Evolutionary conservation across 2,329 filamentous ascomycete species (phyloP).

Genomic region (Huntiella savannae): DNA sequence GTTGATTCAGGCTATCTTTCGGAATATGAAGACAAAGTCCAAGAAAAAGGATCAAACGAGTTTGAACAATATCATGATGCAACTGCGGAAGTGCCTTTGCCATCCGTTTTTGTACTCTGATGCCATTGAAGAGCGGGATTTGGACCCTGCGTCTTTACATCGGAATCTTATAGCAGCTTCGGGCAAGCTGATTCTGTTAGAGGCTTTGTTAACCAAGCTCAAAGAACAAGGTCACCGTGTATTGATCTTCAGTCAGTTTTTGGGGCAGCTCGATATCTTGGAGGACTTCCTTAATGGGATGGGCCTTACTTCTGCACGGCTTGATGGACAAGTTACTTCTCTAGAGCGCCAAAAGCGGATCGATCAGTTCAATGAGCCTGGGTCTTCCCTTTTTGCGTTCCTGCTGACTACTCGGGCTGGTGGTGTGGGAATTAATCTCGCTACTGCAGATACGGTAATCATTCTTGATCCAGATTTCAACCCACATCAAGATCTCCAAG

Average conservation of each 20-base stretch:
- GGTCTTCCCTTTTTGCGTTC: conserved; percentile 74
- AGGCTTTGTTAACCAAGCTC: conserved; percentile 73
- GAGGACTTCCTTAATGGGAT: conserved; percentile 79
- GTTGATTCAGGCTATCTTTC: conserved; percentile 73
- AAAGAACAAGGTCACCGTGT: conserved; percentile 74
- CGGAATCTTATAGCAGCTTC: conserved; percentile 81
- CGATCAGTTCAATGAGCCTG: conserved; percentile 75
- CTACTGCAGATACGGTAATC: conserved; percentile 92
- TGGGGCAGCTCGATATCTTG: conserved; percentile 70
- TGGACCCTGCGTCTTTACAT: conserved; percentile 42
- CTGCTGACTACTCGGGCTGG: conserved; percentile 84
- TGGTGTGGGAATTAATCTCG: conserved; percentile 92
- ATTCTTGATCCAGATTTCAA: conserved; percentile 97
- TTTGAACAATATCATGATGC: conserved; percentile 87
- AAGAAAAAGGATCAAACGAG: conserved; percentile 47
- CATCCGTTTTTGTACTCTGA: conserved; percentile 91
- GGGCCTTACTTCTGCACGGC: conserved; percentile 52
- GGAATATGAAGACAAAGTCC: conserved; percentile 43
- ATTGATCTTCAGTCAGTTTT: conserved; percentile 87
- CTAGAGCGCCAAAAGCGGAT: conserved; percentile 88
- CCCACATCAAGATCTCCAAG: conserved; percentile 93
- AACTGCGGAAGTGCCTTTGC: conserved; percentile 82
- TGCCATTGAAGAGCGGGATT: conserved; percentile 67
- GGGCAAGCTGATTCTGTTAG: conserved; percentile 67
- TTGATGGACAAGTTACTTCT: conserved; percentile 68